Conservation (phyloP, 2,329 filamentous ascomycete species). For the Colletotrichum plurivorum region DNA sequence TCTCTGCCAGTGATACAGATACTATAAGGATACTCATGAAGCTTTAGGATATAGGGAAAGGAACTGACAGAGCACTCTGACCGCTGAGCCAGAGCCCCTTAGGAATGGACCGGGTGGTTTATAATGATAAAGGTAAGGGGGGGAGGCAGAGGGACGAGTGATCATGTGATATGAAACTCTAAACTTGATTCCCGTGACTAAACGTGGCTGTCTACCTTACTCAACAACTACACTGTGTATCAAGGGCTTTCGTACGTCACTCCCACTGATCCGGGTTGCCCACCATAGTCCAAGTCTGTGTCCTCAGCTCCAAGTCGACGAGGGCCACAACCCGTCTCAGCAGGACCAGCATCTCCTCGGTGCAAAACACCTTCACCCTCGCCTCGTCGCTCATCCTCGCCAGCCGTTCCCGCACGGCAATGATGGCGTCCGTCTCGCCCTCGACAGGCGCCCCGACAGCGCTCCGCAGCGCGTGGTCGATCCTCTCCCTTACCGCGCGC, state of each 20-base stretch:
- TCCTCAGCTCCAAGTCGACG: conserved; percentile 15
- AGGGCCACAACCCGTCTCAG: neutral
- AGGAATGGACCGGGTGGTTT: too few species aligned
- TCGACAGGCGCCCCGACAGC: conserved; percentile 10
- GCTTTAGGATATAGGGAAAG: too few species aligned
- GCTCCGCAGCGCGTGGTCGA: neutral
- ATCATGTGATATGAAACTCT: too few species aligned
- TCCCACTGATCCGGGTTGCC: neutral
- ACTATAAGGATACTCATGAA: too few species aligned
- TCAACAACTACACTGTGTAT: neutral
- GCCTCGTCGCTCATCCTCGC: conserved; percentile 20
- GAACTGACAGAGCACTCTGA: too few species aligned
- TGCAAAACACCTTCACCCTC: conserved; percentile 26
- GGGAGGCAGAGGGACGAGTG: too few species aligned
- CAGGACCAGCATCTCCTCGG: conserved; percentile 22
- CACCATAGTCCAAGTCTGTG: conserved; percentile 15
- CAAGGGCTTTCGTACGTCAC: too few species aligned
- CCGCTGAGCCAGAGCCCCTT: too few species aligned
- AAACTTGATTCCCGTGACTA: too few species aligned
- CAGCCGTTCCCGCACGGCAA: conserved; percentile 20
- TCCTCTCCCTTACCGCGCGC: neutral
- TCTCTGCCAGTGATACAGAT: too few species aligned
- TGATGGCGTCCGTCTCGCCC: conserved; percentile 5
- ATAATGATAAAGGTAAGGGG: too few species aligned
- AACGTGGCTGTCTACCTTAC: neutral